Conservation (phyloP, 2,329 filamentous ascomycete genomes). For the Emydomyces testavorans region DNA sequence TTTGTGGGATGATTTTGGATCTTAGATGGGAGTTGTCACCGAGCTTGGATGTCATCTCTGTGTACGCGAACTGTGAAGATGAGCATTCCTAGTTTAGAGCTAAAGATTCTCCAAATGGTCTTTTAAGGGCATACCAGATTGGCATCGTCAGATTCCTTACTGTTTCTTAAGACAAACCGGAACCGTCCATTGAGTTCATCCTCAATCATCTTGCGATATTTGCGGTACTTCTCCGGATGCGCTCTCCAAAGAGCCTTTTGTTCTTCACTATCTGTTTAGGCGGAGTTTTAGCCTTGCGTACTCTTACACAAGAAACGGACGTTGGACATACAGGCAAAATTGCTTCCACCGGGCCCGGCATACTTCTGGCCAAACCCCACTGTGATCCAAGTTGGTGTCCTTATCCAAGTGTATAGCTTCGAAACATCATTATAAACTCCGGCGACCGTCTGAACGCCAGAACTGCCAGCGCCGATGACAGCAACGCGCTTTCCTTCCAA, state of each 20-base stretch:
- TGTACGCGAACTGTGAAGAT: conserved; percentile 13
- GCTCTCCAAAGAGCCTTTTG: conserved; percentile 45
- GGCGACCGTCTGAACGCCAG: conserved; percentile 44
- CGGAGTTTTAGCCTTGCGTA: conserved; percentile 42
- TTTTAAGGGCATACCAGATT: conserved; percentile 10
- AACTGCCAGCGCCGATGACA: conserved; percentile 34
- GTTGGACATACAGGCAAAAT: conserved; percentile 14
- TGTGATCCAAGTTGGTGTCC: conserved; percentile 59
- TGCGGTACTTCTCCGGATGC: conserved; percentile 50
- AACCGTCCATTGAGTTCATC: conserved; percentile 26
- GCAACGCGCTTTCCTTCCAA: conserved; percentile 23
- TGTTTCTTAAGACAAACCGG: conserved; percentile 14
- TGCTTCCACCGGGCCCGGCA: conserved; percentile 13
- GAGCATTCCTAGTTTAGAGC: not conserved
- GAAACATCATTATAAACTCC: conserved; percentile 30
- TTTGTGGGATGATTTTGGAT: conserved; percentile 17
- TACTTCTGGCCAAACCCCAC: conserved; percentile 34
- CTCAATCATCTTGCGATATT: conserved; percentile 48
- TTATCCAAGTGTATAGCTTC: conserved; percentile 52
- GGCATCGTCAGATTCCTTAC: conserved; percentile 16
- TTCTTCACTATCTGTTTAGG: conserved; percentile 37
- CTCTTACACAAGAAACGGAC: not conserved
- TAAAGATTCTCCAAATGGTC: not conserved
- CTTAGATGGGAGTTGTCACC: conserved; percentile 13
- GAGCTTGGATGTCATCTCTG: conserved; percentile 15